Evolutionary conservation across 371 early-diverging fungal genomes (phyloP), one percentile per base, ranked within the genome.

Genomic region (Mucor plumbeus): DNA sequence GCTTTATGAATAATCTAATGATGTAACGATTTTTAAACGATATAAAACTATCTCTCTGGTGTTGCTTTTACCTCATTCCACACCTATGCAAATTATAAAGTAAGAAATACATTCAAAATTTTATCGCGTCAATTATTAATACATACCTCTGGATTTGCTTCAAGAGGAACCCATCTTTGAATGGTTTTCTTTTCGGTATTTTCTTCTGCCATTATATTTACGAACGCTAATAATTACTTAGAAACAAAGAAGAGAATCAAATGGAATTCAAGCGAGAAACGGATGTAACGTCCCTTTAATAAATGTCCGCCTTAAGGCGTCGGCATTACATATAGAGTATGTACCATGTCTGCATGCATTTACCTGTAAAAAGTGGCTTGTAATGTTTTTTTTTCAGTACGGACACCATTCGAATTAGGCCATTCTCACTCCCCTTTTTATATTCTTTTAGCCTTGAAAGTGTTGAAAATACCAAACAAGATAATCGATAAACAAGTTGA

Each of bases 81-180:
- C 26, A 91, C 85, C 90, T 90, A 39, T 10, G 15, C 14, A 9
- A 10, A 36, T 39, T 21, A 19, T 19, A 9, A 10, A 19, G 34
- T 14, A n/a, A n/a, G 39, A 40, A n/a, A 9, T 14, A 7, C 15
- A 15, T n/a, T 11, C 26, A 13, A 17, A 31, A 4, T 26, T 43
- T 15, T 31, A 11, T 41, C 41, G 38, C 41, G 33, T 56, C n/a
- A 26, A 39, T 13, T 21, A 33, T 33, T 40, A 34, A 11, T 5
- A 26, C 53, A 41, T 73, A 92, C 92, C 39, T 93, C 92, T 17
- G 95, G 95, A 68, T 94, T 94, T 3, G 91, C 86, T 76, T 95
- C 95, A 36, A 95, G 87, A 17, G 95, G 93, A 14, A 92, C 71
- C 95, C 95, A 95, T 53, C 61, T 33, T 35, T 38, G 33, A 17